Conservation (phyloP, 2,329 filamentous ascomycete genomes). For the Hypoxylon sp. region DNA sequence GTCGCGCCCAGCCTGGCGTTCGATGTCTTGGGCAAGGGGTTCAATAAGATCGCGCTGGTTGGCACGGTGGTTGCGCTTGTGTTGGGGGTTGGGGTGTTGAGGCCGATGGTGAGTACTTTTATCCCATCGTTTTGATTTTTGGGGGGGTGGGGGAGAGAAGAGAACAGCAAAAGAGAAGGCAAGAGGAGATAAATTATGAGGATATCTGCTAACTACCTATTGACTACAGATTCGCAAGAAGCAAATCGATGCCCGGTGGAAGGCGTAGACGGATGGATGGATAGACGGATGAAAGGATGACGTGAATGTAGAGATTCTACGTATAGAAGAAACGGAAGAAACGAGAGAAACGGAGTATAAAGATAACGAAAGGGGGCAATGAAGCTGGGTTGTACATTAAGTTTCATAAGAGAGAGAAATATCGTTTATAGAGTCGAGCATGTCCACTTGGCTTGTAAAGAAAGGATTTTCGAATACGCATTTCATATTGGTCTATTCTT, state of each 20-base stretch:
- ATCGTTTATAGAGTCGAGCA: not conserved
- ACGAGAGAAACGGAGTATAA: not conserved
- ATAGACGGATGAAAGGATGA: not conserved
- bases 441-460: slow-evolving; percentile 2
- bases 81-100: slow-evolving; percentile 81
- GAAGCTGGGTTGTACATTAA: slow-evolving; percentile 9
- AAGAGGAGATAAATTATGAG: too few relatives aligned
- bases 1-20: slow-evolving; percentile 91
- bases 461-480: slow-evolving; percentile 1
- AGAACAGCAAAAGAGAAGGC: too few relatives aligned
- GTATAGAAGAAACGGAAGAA: not conserved
- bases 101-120: slow-evolving; percentile 81
- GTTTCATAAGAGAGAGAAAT: not conserved
- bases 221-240: slow-evolving; percentile 61
- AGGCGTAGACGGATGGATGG: slow-evolving; percentile 26
- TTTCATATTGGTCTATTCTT: not conserved
- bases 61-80: slow-evolving; percentile 85
- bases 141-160: too few relatives aligned
- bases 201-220: slow-evolving; percentile 39
- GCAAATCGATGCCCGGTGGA: slow-evolving; percentile 62
- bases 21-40: slow-evolving; percentile 92
- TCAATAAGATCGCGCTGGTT: slow-evolving; percentile 90
- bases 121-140: not conserved
- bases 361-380: not conserved
- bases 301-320: not conserved